Percentiles rank a stretch among this genome's conserved stretches.
These are phyloP conservation scores for Mortierella sp. DNA, from an alignment of 371 early-diverging fungal genomes.

Conservation along the genomic window DNA sequence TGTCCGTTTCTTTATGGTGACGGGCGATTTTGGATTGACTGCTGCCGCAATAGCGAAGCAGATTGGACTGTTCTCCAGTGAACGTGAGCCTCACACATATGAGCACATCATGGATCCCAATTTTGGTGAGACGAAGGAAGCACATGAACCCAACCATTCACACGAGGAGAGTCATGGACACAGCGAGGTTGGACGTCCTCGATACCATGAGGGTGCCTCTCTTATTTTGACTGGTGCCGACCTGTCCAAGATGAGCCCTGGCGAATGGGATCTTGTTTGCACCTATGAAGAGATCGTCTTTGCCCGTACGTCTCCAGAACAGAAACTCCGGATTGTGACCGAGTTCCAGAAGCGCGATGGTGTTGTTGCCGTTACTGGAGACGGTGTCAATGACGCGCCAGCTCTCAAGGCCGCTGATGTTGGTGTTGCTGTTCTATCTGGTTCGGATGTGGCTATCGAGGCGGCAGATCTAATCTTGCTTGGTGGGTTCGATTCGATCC, in stretches of 20 bases:
- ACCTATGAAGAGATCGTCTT: constrained; percentile 82
- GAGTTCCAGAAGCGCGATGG: constrained; percentile 74
- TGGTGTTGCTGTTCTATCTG: constrained; percentile 81
- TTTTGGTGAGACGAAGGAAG: constrained; percentile 1
- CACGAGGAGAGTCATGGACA: constrained; percentile 12
- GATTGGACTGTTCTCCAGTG: constrained; percentile 67
- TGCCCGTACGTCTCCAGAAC: constrained; percentile 87
- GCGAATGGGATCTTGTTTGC: constrained; percentile 69
- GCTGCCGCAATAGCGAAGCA: constrained; percentile 78
- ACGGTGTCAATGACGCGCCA: constrained; percentile 95
- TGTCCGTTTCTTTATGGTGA: constrained; percentile 81
- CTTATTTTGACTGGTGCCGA: constrained; percentile 67
- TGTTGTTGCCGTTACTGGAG: constrained; percentile 85
- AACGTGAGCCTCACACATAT: constrained; percentile 57
- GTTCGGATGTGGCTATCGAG: constrained; percentile 83
- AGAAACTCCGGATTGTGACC: constrained; percentile 83
- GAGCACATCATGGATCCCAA: constrained; percentile 43
- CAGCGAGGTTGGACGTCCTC: constrained; percentile 45
- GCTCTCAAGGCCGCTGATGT: constrained; percentile 83
- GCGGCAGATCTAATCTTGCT: constrained; percentile 80
- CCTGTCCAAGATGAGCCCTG: constrained; percentile 58
- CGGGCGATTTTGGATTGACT: constrained; percentile 77
- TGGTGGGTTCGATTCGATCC: constrained; percentile 78
- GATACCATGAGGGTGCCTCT: constrained; percentile 49
- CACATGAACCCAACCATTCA: background rate